These are phyloP conservation scores for Coemansia sp. DNA, from an alignment of 192 early-diverging fungal genomes.

Conservation along the genomic window DNA sequence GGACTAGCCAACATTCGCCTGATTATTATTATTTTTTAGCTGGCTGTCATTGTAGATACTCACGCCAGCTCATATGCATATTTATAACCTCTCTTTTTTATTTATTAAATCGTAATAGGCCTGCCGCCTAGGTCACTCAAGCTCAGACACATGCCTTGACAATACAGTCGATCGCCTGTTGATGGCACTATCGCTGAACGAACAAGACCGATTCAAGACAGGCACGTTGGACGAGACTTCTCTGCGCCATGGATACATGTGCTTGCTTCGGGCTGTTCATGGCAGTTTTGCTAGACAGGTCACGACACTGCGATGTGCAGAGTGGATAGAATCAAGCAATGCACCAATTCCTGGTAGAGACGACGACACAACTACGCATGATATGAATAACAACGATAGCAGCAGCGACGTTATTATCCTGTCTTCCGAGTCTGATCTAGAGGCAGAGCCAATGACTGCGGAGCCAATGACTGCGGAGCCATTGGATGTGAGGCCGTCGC, in stretches of 20 bases:
- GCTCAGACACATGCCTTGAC: conserved; percentile 11
- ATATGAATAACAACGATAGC: neutral
- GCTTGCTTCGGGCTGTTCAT: conserved; percentile 17
- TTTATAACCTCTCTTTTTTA: neutral
- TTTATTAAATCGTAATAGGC: conserved; percentile 12
- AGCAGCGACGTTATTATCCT: neutral
- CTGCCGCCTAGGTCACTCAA: conserved; percentile 12
- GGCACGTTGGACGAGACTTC: neutral
- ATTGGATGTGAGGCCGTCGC: neutral
- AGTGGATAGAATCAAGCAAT: conserved; percentile 16
- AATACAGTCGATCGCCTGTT: conserved; percentile 14
- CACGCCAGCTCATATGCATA: neutral
- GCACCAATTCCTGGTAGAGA: neutral
- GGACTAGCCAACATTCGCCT: neutral
- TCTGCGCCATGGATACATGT: conserved; percentile 26
- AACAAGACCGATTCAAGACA: neutral
- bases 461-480: neutral
- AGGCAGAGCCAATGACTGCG: neutral
- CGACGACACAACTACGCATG: neutral
- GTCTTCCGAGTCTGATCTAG: conserved; percentile 2
- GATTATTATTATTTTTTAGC: neutral
- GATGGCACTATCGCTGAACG: conserved; percentile 5
- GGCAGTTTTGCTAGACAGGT: conserved; percentile 16
- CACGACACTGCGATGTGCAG: conserved; percentile 9
- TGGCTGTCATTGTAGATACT: neutral